phyloP scores from a whole-genome alignment of 306 rosid genomes.

The Ochetophila trinervis region DNA sequence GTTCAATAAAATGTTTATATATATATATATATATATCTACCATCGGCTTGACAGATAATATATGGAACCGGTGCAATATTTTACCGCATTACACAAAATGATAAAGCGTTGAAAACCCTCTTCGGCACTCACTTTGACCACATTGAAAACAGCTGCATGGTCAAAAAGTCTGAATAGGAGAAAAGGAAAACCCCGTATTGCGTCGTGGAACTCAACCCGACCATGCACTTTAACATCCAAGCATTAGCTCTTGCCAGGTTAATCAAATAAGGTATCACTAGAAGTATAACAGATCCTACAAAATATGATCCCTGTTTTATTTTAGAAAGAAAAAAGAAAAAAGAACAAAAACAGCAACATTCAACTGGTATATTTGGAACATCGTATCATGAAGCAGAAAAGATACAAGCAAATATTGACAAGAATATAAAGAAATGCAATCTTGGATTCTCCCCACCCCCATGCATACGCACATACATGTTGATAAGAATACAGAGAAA shows the following conservation, averaged over 20 bases:
- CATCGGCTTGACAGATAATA: neutral
- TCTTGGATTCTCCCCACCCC: neutral
- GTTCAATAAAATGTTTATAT: neutral
- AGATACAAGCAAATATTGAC: neutral
- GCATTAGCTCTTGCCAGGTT: conserved; percentile 1
- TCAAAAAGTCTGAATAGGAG: neutral
- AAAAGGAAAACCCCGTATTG: conserved; percentile 13
- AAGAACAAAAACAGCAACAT: neutral
- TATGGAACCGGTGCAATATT: neutral
- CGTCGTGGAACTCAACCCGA: conserved; percentile 5
- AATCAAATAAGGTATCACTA: conserved; percentile 4
- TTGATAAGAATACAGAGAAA: too few species aligned
- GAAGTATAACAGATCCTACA: conserved; percentile 7
- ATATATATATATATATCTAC: too few species aligned
- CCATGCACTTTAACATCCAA: conserved; percentile 8
- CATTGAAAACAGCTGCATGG: conserved; percentile 2
- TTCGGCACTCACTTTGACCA: neutral
- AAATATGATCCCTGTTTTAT: conserved; percentile 9
- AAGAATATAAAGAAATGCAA: neutral
- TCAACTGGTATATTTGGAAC: neutral
- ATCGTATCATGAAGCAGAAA: conserved; percentile 2
- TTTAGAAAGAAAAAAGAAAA: neutral
- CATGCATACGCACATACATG: neutral
- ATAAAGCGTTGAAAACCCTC: conserved; percentile 17
- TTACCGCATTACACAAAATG: conserved; percentile 7